A percentile compares a stretch with the other conserved stretches of the same genome.
phyloP scores from a whole-genome alignment of 2,329 filamentous ascomycete genomes.

The Pseudocercospora fijiensis region DNA sequence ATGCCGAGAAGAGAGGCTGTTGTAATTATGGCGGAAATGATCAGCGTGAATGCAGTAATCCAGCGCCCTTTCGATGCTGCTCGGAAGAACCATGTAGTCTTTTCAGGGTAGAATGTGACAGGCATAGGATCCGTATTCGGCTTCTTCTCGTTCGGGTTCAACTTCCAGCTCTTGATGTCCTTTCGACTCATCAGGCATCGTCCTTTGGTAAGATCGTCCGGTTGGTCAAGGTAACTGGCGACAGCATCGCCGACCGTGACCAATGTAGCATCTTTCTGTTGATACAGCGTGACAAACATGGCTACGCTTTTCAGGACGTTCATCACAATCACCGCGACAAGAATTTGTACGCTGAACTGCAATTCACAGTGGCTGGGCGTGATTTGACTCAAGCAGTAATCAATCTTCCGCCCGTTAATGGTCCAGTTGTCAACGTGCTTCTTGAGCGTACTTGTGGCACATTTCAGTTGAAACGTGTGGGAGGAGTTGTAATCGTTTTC shows the following conservation, averaged over 20 bases:
- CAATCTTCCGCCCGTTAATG: constrained; percentile 16
- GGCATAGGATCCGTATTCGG: constrained; percentile 14
- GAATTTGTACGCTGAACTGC: constrained; percentile 20
- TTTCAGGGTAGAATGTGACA: constrained; percentile 1
- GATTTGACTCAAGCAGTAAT: constrained; percentile 21
- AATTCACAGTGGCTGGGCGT: constrained; percentile 14
- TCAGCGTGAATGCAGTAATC: constrained; percentile 13
- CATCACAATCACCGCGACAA: constrained; percentile 19
- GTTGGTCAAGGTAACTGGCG: constrained; percentile 22
- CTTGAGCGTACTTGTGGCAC: neutral
- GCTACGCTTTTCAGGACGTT: constrained; percentile 17
- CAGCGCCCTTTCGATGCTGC: constrained; percentile 14
- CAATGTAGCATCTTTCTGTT: constrained; percentile 15
- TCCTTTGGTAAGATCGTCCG: constrained; percentile 21
- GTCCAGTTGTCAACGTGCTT: constrained; percentile 16
- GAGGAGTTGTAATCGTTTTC: neutral
- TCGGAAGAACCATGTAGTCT: constrained; percentile 6
- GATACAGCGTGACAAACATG: constrained; percentile 20
- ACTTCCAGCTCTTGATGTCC: constrained; percentile 17
- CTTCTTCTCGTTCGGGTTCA: neutral
- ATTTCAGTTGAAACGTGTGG: neutral
- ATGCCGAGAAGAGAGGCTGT: constrained; percentile 4
- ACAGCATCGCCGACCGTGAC: constrained; percentile 29
- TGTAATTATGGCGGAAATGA: constrained; percentile 4
- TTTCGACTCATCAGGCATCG: constrained; percentile 21